phyloP scores from a whole-genome alignment of 495 filamentous ascomycete genomes.

The Hypoxylon lenormandii region DNA sequence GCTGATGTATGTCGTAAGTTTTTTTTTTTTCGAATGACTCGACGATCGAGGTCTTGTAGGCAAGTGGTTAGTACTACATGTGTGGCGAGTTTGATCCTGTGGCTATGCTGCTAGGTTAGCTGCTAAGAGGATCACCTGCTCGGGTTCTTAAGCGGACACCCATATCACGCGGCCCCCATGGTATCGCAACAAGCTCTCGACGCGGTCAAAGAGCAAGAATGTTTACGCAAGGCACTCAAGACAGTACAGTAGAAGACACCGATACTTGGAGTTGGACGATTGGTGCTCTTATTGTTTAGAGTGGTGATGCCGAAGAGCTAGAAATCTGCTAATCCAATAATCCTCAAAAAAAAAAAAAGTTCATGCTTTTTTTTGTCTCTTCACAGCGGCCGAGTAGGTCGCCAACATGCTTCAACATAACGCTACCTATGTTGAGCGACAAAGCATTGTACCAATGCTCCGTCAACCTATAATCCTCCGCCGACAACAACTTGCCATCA shows the following conservation, averaged over 20 bases:
- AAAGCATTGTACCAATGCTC: slow-evolving; percentile 8
- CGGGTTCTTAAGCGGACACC: no score
- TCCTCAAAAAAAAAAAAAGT: slow-evolving; percentile 15
- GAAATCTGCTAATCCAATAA: slow-evolving; percentile 35
- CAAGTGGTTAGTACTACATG: no score
- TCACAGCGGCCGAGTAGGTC: slow-evolving; percentile 7
- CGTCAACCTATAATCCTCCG: slow-evolving; percentile 11
- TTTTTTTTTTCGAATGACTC: no score
- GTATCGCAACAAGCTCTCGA: no score
- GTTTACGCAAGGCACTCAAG: not conserved
- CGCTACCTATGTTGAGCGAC: slow-evolving; percentile 14
- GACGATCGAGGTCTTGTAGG: no score
- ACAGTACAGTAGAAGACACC: not conserved
- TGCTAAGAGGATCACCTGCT: no score
- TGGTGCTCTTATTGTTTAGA: slow-evolving; percentile 36
- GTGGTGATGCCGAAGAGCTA: slow-evolving; percentile 40
- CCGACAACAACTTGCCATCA: slow-evolving; percentile 17
- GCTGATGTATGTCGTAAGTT: no score
- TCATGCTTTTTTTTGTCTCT: slow-evolving; percentile 12
- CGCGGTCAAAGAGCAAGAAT: no score
- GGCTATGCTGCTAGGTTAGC: no score
- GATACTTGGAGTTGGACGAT: slow-evolving; percentile 25
- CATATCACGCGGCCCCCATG: no score
- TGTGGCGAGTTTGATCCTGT: no score
- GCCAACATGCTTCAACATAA: slow-evolving; percentile 17